Conservation (phyloP, 331 rosid species). For the Erythrophleum ivorense region DNA sequence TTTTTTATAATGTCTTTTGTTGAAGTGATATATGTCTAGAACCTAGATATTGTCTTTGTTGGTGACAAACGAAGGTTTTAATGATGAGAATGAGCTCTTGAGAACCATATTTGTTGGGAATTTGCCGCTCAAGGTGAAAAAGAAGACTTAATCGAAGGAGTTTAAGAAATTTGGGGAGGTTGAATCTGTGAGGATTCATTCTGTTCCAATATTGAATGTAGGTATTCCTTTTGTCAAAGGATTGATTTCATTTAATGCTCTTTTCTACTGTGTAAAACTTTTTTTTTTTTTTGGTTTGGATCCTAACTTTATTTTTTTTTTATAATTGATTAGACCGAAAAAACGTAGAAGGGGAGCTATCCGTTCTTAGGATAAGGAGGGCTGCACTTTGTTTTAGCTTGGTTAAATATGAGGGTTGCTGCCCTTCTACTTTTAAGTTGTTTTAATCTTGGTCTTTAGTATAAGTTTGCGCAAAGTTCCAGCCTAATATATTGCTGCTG, state of each 20-base stretch:
- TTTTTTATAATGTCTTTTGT: too few relatives aligned
- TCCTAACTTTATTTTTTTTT: constrained; percentile 13
- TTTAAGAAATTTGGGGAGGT: constrained; percentile 87
- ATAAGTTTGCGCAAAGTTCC: too few relatives aligned
- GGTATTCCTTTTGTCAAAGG: constrained; percentile 43
- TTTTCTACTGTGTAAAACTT: not conserved
- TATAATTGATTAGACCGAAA: constrained; percentile 63
- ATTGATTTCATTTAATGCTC: not conserved
- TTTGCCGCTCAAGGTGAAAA: constrained; percentile 77
- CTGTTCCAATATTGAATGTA: constrained; percentile 84
- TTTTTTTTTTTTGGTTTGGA: not conserved
- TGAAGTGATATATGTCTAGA: too few relatives aligned
- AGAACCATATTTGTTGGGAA: constrained; percentile 94
- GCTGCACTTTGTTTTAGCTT: too few relatives aligned
- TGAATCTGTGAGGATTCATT: constrained; percentile 92
- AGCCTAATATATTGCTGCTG: too few relatives aligned
- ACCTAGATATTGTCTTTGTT: constrained; percentile 33
- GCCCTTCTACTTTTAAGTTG: too few relatives aligned
- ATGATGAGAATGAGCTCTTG: constrained; percentile 83
- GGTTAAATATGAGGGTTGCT: too few relatives aligned
- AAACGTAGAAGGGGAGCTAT: constrained; percentile 81
- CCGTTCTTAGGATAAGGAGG: too few relatives aligned
- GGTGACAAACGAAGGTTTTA: constrained; percentile 83
- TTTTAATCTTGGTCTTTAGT: too few relatives aligned
- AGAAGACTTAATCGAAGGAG: constrained; percentile 75